Percentiles rank a stretch among this genome's conserved stretches.
Evolutionary conservation across 306 rosid species (phyloP).

Genomic region (Ziziphus jujuba): DNA sequence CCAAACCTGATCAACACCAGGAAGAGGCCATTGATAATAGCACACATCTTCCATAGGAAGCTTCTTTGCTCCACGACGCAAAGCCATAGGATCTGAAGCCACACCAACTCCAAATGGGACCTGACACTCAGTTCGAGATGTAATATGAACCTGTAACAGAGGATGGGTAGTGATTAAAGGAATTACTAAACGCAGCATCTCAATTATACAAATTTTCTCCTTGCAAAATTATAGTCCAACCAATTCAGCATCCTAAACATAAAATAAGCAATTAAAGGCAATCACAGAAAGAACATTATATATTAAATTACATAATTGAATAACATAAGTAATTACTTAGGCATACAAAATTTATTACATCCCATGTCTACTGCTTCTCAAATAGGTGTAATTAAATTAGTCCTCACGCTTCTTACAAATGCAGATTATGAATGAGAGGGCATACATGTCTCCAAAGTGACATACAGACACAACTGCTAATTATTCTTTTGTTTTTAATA

Average conservation of each 20-base stretch:
- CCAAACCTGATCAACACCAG: slow-evolving; percentile 85
- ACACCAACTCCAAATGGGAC: slow-evolving; percentile 86
- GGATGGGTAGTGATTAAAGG: slow-evolving; percentile 7
- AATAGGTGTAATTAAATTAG: neutral
- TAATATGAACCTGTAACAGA: slow-evolving; percentile 68
- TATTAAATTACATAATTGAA: neutral
- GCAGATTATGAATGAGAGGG: neutral
- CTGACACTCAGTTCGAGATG: slow-evolving; percentile 54
- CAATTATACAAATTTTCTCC: slow-evolving; percentile 21
- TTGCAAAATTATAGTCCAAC: slow-evolving; percentile 14
- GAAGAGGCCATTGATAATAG: slow-evolving; percentile 92
- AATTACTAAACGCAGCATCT: slow-evolving; percentile 8
- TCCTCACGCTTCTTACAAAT: neutral
- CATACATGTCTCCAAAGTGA: neutral
- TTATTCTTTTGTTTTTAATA: too few relatives aligned
- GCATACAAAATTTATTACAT: too few relatives aligned
- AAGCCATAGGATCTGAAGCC: slow-evolving; percentile 95
- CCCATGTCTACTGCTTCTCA: too few relatives aligned
- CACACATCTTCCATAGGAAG: slow-evolving; percentile 97
- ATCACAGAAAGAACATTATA: slow-evolving; percentile 7
- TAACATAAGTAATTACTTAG: too few relatives aligned
- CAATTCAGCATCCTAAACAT: slow-evolving; percentile 10
- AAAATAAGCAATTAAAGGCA: slow-evolving; percentile 11
- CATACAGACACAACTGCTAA: neutral
- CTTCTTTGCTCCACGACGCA: slow-evolving; percentile 90